Evolutionary conservation across 2,329 filamentous ascomycete species (phyloP), one percentile per base, ranked within the genome.

Genomic region (Botrytis aclada): DNA sequence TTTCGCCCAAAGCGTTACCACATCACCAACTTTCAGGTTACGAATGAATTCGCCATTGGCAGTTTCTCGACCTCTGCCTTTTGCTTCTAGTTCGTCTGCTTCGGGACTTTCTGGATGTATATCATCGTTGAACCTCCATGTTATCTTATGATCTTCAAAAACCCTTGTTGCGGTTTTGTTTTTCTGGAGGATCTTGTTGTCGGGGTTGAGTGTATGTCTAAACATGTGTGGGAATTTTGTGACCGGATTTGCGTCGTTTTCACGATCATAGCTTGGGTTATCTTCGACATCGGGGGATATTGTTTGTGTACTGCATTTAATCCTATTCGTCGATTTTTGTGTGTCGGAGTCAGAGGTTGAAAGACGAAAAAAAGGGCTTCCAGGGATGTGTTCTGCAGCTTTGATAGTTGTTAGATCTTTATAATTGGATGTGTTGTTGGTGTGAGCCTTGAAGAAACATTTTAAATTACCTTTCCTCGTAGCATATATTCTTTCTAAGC

Each of bases 1-100:
- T 34, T 76, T 74, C 25, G 75, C 73, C 74, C 75, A 78, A n/a
- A 75, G 69, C 3, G 71, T 73, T 7, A 76, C 72, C 56, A 76
- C 74, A 72, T 77, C 74, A 14, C 75, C 76, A 54, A 74, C 70
- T 58, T 73, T 85, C 75, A 91, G 78, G 63, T 81, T 82, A 25
- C 86, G 84, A 47, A 91, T 85, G 79, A 89, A 90, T 54, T 84
- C 81, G 1, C 89, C 89, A 69, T 85, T 84, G 0, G 82, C 85
- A 0, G 87, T 88, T 6, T 78, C 84, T 32, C 77, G 78, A 1
- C 89, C 89, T 0, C 88, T 83, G 0, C 89, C 89, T 2, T 79
- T 34, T 1, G 81, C 76, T 0, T 80, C 80, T 20, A 81, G 65
- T 3, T 79, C 79, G 29, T 82, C 78, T 0, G 79, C 84, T 3